Conservation (phyloP, 306 rosid species). For the Morella rubra region DNA sequence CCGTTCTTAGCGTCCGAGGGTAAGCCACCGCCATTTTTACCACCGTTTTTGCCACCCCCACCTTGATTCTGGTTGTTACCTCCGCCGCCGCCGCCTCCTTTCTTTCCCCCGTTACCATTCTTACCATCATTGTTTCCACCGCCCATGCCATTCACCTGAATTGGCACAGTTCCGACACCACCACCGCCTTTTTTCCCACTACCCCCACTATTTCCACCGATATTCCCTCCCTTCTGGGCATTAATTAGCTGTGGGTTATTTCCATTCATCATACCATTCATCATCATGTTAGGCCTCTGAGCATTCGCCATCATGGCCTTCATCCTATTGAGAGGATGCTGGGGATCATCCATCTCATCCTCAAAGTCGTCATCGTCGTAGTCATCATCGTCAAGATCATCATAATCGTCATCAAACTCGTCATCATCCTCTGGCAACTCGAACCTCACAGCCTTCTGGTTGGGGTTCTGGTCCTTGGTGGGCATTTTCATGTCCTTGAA, state of each 20-base stretch:
- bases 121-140: conserved; percentile 34
- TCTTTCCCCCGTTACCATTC: conserved; percentile 32
- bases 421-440: conserved; percentile 48
- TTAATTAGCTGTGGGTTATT: conserved; percentile 3
- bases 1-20: conserved; percentile 29
- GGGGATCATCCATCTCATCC: conserved; percentile 55
- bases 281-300: conserved; percentile 39
- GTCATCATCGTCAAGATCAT: conserved; percentile 38
- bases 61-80: conserved; percentile 31
- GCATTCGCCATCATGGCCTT: conserved; percentile 43
- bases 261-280: conserved; percentile 2
- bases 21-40: conserved; percentile 32
- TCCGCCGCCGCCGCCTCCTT: conserved; percentile 30
- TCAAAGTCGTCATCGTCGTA: conserved; percentile 45
- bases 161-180: conserved; percentile 18
- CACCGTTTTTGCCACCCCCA: conserved; percentile 36
- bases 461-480: conserved; percentile 42
- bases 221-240: conserved; percentile 25
- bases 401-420: conserved; percentile 50
- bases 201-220: conserved; percentile 28
- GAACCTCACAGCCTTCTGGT: conserved; percentile 58
- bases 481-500: conserved; percentile 58
- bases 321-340: conserved; percentile 43
- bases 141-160: conserved; percentile 14
- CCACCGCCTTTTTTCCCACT: conserved; percentile 49